A percentile compares a stretch with the other conserved stretches of the same genome.
Conservation (phyloP, 129 eudicot species). For the Lonicera japonica region DNA sequence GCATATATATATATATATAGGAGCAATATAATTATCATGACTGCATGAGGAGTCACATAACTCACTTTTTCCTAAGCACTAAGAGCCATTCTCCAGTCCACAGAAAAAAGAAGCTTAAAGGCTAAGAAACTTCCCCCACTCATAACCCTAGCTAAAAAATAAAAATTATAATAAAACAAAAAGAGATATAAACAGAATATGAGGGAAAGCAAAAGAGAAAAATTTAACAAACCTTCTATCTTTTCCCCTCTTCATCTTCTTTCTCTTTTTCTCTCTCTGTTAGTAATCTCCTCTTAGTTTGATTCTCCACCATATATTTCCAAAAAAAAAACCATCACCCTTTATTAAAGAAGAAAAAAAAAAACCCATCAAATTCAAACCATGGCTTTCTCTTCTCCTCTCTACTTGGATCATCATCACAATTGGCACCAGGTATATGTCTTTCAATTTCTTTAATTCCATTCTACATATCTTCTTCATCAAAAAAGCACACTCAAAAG, state of each 20-base stretch:
- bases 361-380: constrained; percentile 33
- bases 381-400: constrained; percentile 74
- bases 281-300: constrained; percentile 35
- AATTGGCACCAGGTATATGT: constrained; percentile 68
- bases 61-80: constrained; percentile 33
- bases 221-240: constrained; percentile 22
- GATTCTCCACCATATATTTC: constrained; percentile 66
- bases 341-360: constrained; percentile 42
- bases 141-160: constrained; percentile 48
- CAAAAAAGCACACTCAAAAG: constrained; percentile 24
- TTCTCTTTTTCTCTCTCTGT: constrained; percentile 12
- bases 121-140: constrained; percentile 59
- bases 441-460: constrained; percentile 10
- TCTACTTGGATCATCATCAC: constrained; percentile 66
- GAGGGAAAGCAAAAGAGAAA: constrained; percentile 14
- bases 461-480: constrained; percentile 10
- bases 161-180: constrained; percentile 40
- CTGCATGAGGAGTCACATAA: constrained; percentile 10
- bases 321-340: constrained; percentile 48
- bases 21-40: too few relatives aligned
- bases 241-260: constrained; percentile 28
- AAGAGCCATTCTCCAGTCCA: constrained; percentile 26
- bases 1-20: too few relatives aligned
- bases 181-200: constrained; percentile 13
- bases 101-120: constrained; percentile 48